Evolutionary conservation across 2,329 filamentous ascomycete species (phyloP), one percentile per base, ranked within the genome.

Genomic region (Paradendryphiella salina): DNA sequence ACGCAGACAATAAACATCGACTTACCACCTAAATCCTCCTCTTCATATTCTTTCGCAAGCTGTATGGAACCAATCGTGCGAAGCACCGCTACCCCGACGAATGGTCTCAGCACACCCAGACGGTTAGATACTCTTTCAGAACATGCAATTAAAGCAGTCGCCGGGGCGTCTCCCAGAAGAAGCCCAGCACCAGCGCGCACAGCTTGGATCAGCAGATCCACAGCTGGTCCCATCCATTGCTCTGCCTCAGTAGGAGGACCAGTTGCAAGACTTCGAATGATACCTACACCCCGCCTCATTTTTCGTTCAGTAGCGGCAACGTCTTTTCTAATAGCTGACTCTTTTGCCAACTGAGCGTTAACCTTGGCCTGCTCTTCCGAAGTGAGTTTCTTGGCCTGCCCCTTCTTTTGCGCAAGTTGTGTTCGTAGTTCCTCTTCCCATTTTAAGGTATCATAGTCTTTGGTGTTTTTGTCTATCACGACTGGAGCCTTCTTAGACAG

Each of bases 401-500:
- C 93, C 73, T 93, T 96, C 78, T 97, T 99, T 69, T 89, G 82
- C n/a, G 92, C 91, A 33, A 99, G 76, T 64, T 96, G 90, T 32
- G 85, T 82, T 50, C 92, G 82, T 6, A 99, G 80, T 58, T 99
- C 94, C 70, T 93, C 88, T 73, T 99, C 94, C 94, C 95, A 99
- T 73, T 96, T 96, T 33, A 96, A 75, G 1, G 90, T 95, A 63
- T 99, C 90, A 64, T 96, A 96, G 70, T 97, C 94, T 71, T 96
- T 96, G 40, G 85, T 87, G 65, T 90, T 96, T 76, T 96, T 97
- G 74, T 91, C 87, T 3, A 90, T 85, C 2, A 87, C 76, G 31
- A 83, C 83, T 51, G 85, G 84, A 1, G 85, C 78, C 70, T 96
- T 96, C 69, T 90, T 92, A 28, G 88, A 89, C 5, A 99, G 80